Evolutionary conservation across 139 green algal genomes (phyloP).

Genomic region (Chlorokybus atmophyticus): DNA sequence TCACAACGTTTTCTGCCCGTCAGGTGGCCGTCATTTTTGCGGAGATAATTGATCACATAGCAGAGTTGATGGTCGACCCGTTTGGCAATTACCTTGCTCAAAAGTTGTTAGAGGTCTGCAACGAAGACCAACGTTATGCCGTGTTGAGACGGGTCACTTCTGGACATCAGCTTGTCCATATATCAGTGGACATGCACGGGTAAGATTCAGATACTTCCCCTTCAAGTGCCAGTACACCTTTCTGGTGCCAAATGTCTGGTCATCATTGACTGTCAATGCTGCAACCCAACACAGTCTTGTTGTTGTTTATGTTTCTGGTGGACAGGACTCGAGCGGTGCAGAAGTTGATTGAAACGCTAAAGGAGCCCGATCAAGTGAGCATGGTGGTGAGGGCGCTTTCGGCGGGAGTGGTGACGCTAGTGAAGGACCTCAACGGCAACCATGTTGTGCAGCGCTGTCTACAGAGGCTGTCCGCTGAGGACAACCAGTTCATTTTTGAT

Average conservation of each 20-base stretch:
- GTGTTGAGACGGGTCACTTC: conserved; percentile 62
- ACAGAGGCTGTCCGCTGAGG: conserved; percentile 37
- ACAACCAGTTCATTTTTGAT: conserved; percentile 88
- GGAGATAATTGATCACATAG: conserved; percentile 63
- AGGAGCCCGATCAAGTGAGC: conserved; percentile 39
- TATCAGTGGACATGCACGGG: conserved; percentile 76
- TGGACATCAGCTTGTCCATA: conserved; percentile 59
- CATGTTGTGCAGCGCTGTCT: conserved; percentile 97
- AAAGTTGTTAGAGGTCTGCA: conserved; percentile 92
- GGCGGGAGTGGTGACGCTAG: conserved; percentile 78
- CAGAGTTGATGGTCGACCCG: conserved; percentile 93
- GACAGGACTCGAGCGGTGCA: conserved; percentile 92
- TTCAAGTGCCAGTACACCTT: no score
- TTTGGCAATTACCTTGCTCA: conserved; percentile 99
- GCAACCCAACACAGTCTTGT: no score
- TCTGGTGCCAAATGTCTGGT: no score
- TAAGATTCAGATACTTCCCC: no score
- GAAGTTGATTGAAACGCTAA: conserved; percentile 87
- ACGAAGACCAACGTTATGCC: conserved; percentile 68
- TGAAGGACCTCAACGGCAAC: conserved; percentile 97
- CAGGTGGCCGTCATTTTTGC: conserved; percentile 24
- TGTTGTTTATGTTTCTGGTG: neutral
- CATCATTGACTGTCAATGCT: no score
- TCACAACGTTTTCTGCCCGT: no score
- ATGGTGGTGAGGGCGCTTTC: conserved; percentile 68